Percentiles rank a stretch among this genome's conserved stretches.
Conservation (phyloP, 257 asterid genomes). For the Salvia rosmarinus region DNA sequence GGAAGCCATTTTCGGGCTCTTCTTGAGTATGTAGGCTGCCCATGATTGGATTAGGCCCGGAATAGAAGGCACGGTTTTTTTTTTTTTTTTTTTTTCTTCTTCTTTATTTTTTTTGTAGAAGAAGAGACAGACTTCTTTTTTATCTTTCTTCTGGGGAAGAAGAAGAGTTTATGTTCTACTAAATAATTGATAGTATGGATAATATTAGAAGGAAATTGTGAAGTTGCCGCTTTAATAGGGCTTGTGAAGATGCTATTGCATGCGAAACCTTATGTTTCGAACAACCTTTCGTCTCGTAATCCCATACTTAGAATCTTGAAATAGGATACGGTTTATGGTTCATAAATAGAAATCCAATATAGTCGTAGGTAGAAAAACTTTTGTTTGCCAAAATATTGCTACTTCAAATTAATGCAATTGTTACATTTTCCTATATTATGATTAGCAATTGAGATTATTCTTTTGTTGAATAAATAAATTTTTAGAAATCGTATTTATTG, state of each 20-base stretch:
- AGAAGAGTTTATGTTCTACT: neutral
- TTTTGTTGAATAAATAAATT: no score
- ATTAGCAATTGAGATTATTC: no score
- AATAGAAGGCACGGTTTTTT: neutral
- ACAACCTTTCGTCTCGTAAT: neutral
- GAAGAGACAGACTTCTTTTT: neutral
- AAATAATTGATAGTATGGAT: neutral
- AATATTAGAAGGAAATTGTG: neutral
- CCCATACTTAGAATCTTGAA: neutral
- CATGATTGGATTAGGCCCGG: constrained; percentile 28
- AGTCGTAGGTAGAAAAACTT: neutral
- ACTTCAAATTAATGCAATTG: no score
- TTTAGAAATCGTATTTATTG: no score
- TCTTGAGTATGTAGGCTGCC: constrained; percentile 39
- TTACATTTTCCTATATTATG: no score
- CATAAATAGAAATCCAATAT: neutral
- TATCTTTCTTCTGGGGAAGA: neutral
- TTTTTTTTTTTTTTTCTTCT: neutral
- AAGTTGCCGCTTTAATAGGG: constrained; percentile 4
- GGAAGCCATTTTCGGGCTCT: constrained; percentile 33
- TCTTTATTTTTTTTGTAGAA: neutral
- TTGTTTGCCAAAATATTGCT: no score
- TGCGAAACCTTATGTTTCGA: neutral
- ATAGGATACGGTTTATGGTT: neutral
- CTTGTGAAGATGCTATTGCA: neutral